phyloP scores from a whole-genome alignment of 2,329 filamentous ascomycete genomes.

The Aspergillus sp. region DNA sequence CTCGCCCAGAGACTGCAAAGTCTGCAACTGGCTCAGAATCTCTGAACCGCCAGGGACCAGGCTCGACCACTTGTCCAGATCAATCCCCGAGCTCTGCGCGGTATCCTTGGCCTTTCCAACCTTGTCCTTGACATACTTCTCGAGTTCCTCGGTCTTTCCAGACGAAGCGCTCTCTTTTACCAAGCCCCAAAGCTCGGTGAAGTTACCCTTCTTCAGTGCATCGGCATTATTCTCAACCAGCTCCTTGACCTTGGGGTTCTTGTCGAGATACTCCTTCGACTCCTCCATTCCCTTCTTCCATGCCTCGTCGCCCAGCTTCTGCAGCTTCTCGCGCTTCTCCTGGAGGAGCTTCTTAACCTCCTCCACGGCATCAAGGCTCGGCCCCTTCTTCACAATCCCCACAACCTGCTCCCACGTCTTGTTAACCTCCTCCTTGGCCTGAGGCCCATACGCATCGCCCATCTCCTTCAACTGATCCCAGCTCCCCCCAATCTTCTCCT shows the following conservation, averaged over 20 bases:
- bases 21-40: conserved; percentile 67
- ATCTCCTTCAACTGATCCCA: conserved; percentile 71
- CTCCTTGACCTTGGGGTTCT: conserved; percentile 76
- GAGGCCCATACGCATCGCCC: conserved; percentile 71
- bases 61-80: conserved; percentile 66
- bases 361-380: conserved; percentile 57
- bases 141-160: conserved; percentile 62
- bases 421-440: conserved; percentile 76
- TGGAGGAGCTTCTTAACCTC: conserved; percentile 66
- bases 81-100: conserved; percentile 47
- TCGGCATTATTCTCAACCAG: conserved; percentile 73
- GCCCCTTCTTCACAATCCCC: conserved; percentile 65
- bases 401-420: conserved; percentile 70
- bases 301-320: conserved; percentile 70
- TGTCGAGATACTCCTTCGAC: conserved; percentile 73
- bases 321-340: conserved; percentile 70
- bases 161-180: conserved; percentile 65
- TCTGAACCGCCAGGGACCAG: conserved; percentile 68
- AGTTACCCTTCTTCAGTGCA: conserved; percentile 68
- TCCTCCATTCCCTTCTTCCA: conserved; percentile 74
- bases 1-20: conserved; percentile 67
- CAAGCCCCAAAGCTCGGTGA: conserved; percentile 66
- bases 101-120: conserved; percentile 61
- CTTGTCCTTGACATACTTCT: conserved; percentile 64
- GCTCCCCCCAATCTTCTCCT: conserved; percentile 72